These are phyloP conservation scores for Melocanna baccifera DNA, from an alignment of 176 grass and related monocot species.

Conservation along the genomic window DNA sequence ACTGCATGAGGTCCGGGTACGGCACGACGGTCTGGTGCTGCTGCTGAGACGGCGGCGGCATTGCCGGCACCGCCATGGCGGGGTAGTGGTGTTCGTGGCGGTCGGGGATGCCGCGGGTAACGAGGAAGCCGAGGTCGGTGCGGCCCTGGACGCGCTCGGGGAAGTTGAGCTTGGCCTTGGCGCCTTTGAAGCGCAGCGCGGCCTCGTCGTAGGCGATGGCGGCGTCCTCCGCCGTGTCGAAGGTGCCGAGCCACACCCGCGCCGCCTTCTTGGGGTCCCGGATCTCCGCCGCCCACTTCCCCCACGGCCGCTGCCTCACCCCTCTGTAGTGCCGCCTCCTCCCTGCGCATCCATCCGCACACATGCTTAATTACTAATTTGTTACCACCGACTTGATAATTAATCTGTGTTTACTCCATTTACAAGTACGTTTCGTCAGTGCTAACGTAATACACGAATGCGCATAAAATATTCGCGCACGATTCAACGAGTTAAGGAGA, in stretches of 20 bases:
- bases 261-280: slow-evolving; percentile 65
- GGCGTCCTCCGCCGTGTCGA: slow-evolving; percentile 70
- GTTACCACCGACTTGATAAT: neutral
- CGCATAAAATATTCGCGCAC: slow-evolving; percentile 37
- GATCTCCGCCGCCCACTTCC: slow-evolving; percentile 72
- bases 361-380: neutral
- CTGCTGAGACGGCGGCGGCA: slow-evolving; percentile 10
- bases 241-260: slow-evolving; percentile 63
- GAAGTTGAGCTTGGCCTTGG: slow-evolving; percentile 73
- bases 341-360: neutral
- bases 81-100: neutral
- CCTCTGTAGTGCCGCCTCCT: slow-evolving; percentile 57
- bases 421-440: slow-evolving; percentile 3
- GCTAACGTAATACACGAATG: slow-evolving; percentile 18
- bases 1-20: slow-evolving; percentile 77
- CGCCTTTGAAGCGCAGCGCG: slow-evolving; percentile 62
- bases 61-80: neutral
- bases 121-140: slow-evolving; percentile 62
- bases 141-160: slow-evolving; percentile 84
- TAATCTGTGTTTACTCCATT: neutral
- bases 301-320: slow-evolving; percentile 65
- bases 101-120: slow-evolving; percentile 50
- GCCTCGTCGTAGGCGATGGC: slow-evolving; percentile 68
- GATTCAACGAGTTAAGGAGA: slow-evolving; percentile 12
- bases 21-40: slow-evolving; percentile 21